Evolutionary conservation across 2,329 filamentous ascomycete species (phyloP), one percentile per base, ranked within the genome.

Genomic region (Eutypella sp.): DNA sequence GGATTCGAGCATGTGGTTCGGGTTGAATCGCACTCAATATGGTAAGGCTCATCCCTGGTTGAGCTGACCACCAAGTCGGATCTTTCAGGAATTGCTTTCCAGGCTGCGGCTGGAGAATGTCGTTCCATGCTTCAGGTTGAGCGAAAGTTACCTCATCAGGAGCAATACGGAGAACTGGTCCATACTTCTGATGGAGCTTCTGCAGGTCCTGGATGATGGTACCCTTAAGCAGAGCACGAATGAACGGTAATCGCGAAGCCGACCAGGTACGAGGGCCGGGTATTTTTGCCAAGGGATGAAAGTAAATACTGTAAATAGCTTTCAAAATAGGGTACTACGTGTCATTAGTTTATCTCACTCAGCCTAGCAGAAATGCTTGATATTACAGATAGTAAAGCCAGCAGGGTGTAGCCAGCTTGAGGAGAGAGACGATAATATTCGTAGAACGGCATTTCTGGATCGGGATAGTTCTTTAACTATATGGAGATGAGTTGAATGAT

Each of bases 11-110:
- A 40, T 64, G 59, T 2, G 43, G 23, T 2, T 56, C 50, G 1
- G 55, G 52, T 5, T 62, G 41, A n/a, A 63, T 60, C 6, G 57
- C 59, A 39, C 48, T 64, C 6, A 62, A 40, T 1, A 66, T 19
- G 3, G 51, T 56, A 3, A 51, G 41, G 0, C 57, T 49, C 23
- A 44, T 40, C 3, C 54, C 56, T 1, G 59, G 60, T n/a, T 55
- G 56, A 4, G 31, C 33, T 8, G 45, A 40, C 59, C 60, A 64
- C 57, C 60, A 64, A 2, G 54, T 45, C 4, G 53, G 57, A 37
- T 63, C 57, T 27, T 61, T 64, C 0, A 58, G 45, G 33, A 59
- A 61, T 8, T 49, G 49, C n/a, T 45, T 47, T 15, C 48, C 49
- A 19, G 48, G 41, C 2, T 52, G 54, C 22, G 39, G 33, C 20